Evolutionary conservation across 2,329 filamentous ascomycete genomes (phyloP).

Genomic region (Penicillium sp.): DNA sequence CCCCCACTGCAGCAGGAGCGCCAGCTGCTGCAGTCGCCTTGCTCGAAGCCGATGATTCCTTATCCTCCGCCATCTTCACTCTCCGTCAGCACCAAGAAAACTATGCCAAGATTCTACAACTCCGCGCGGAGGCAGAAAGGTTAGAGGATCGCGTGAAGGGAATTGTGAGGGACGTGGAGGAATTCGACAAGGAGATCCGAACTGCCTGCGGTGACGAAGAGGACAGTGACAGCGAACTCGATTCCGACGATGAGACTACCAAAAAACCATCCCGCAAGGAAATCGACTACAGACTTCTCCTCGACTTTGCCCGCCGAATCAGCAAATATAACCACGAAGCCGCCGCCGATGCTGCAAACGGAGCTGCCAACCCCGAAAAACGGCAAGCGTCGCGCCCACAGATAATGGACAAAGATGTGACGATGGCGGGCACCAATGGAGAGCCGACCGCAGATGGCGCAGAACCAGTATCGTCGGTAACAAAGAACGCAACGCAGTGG

Average conservation of each 20-base stretch:
- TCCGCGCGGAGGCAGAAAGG: constrained; percentile 42
- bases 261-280: constrained; percentile 27
- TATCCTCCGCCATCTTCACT: constrained; percentile 43
- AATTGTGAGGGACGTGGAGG: constrained; percentile 42
- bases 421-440: constrained; percentile 37
- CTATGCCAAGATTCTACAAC: constrained; percentile 41
- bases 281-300: constrained; percentile 45
- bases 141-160: constrained; percentile 44
- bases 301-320: constrained; percentile 49
- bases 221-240: constrained; percentile 32
- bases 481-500: constrained; percentile 43
- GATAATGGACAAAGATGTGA: constrained; percentile 30
- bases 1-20: constrained; percentile 45
- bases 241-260: constrained; percentile 22
- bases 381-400: constrained; percentile 19
- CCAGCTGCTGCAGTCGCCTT: constrained; percentile 43
- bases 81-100: constrained; percentile 48
- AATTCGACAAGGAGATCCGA: constrained; percentile 42
- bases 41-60: constrained; percentile 43
- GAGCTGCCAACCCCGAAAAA: constrained; percentile 20
- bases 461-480: constrained; percentile 39
- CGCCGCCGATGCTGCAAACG: constrained; percentile 43
- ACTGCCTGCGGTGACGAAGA: constrained; percentile 34
- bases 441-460: constrained; percentile 18
- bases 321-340: constrained; percentile 50